phyloP scores from a whole-genome alignment of 176 grass and related monocot species.

The Cocos nucifera region DNA sequence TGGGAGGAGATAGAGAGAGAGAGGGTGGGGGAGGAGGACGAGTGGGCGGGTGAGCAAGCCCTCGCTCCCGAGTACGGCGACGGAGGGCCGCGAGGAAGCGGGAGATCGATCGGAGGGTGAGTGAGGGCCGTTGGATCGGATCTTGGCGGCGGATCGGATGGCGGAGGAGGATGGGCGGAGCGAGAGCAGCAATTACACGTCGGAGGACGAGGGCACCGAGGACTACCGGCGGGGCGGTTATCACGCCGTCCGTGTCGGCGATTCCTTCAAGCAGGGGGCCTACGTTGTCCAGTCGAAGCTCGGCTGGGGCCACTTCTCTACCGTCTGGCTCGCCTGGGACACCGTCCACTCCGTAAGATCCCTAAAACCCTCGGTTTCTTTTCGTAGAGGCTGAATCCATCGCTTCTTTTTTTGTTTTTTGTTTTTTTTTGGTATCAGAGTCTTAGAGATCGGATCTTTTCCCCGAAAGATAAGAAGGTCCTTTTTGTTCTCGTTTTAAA shows the following conservation, averaged over 20 bases:
- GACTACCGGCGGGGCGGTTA: constrained; percentile 96
- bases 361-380: neutral
- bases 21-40: neutral
- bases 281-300: constrained; percentile 95
- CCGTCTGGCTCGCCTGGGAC: constrained; percentile 99
- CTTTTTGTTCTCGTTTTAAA: no score
- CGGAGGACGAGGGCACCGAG: constrained; percentile 94
- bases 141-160: constrained; percentile 10
- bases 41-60: neutral
- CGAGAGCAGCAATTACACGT: constrained; percentile 83
- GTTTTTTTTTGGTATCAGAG: no score
- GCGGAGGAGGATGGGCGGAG: constrained; percentile 34
- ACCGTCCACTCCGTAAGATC: constrained; percentile 57
- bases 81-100: constrained; percentile 21
- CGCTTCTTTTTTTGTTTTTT: no score
- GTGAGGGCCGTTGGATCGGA: constrained; percentile 3
- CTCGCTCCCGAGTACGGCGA: constrained; percentile 17
- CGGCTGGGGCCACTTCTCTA: constrained; percentile 98
- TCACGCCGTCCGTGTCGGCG: constrained; percentile 78
- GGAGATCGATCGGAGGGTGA: constrained; percentile 18
- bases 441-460: no score
- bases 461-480: no score
- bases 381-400: no score
- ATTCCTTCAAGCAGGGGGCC: constrained; percentile 84
- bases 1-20: neutral